A percentile compares a stretch with the other conserved stretches of the same genome.
These are phyloP conservation scores for Carex myosuroides DNA, from an alignment of 176 grass and related monocot genomes.

Conservation along the genomic window DNA sequence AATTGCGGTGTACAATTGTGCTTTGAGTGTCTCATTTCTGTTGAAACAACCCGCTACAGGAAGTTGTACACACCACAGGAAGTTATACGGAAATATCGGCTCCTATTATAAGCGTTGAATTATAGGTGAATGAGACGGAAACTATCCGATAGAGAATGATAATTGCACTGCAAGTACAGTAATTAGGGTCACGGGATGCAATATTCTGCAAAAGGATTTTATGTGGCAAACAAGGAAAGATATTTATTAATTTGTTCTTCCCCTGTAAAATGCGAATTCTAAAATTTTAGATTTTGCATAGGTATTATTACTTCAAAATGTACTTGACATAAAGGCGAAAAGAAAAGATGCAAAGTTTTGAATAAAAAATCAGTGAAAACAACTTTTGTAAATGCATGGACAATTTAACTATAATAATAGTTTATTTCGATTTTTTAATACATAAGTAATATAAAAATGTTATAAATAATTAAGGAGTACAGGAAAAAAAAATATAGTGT, in stretches of 20 bases:
- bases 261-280: neutral
- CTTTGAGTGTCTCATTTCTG: neutral
- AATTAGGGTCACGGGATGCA: constrained; percentile 6
- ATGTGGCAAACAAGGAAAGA: neutral
- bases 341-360: neutral
- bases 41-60: neutral
- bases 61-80: neutral
- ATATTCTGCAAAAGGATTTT: neutral
- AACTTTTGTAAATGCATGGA: neutral
- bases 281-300: neutral
- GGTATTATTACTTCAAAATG: neutral
- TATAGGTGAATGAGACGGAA: neutral
- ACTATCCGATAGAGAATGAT: neutral
- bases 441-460: neutral
- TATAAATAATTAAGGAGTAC: neutral
- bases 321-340: neutral
- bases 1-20: neutral
- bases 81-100: neutral
- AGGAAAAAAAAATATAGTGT: neutral
- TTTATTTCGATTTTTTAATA: neutral
- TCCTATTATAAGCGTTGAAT: neutral
- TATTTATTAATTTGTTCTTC: neutral
- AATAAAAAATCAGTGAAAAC: neutral
- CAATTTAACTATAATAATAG: neutral
- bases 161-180: neutral